Evolutionary conservation across 768 basidiomycete species (phyloP).

Genomic region (Sutorius australiensis): DNA sequence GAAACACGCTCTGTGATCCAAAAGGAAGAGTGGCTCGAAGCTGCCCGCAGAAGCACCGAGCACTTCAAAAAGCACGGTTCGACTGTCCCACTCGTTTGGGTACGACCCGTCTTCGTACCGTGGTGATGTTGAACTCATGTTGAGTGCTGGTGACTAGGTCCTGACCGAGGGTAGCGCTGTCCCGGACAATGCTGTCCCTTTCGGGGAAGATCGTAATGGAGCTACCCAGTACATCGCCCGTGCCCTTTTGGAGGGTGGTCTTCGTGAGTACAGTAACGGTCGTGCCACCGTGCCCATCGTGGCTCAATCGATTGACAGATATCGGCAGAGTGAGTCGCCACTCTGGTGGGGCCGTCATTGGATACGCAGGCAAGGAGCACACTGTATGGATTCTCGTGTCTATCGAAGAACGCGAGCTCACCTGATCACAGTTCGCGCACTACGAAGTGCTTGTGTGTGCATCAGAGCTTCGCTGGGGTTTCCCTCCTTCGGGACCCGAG

Average conservation of each 20-base stretch:
- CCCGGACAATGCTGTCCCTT: conserved; percentile 34
- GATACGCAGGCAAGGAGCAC: conserved; percentile 34
- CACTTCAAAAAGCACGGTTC: conserved; percentile 28
- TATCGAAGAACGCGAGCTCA: not conserved
- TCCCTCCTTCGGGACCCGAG: conserved; percentile 12
- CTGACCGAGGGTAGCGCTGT: conserved; percentile 30
- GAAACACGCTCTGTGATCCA: conserved; percentile 17
- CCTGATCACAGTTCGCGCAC: conserved; percentile 20
- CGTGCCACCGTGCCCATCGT: not conserved
- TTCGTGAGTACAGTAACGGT: conserved; percentile 25
- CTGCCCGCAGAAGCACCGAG: conserved; percentile 30
- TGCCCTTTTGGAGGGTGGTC: conserved; percentile 29
- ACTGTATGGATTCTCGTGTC: conserved; percentile 19
- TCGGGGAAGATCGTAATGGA: conserved; percentile 31
- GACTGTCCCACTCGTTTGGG: conserved; percentile 32
- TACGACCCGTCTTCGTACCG: conserved; percentile 2
- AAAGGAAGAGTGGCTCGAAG: conserved; percentile 28
- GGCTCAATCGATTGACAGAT: conserved; percentile 18
- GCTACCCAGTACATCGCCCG: conserved; percentile 28
- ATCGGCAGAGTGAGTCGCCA: conserved; percentile 34
- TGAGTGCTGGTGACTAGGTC: conserved; percentile 12
- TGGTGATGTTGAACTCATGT: not conserved
- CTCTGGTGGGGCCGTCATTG: conserved; percentile 29
- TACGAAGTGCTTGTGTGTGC: conserved; percentile 36
- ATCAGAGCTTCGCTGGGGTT: conserved; percentile 31